Base-by-base conservation (phyloP, 345 rosid species). In the Dovyalis caffra region DNA sequence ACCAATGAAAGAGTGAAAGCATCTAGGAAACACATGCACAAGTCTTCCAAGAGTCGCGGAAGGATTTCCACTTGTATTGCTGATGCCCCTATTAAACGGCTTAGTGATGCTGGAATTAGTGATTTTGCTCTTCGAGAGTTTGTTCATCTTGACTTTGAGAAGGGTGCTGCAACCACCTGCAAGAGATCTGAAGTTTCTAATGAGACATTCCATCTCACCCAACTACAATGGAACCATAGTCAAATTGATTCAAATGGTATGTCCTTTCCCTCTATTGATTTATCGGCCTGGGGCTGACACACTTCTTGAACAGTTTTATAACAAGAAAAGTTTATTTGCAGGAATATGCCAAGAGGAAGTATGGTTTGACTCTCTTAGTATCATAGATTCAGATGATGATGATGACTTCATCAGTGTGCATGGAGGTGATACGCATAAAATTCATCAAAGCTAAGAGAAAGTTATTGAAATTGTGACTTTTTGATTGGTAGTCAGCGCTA, bases 341-440 rank as follows among this genome's bases (percentile, higher is more conserved):
- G 97, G 88, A 76, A 79, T 83, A 51, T 86, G 89, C 78, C 88
- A 87, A 57, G 97, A 92, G 69, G 97, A 92, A 76, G 90, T 88
- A 57, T 92, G 92, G 91, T 92, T 87, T 56, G 96, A 92, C 64
- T 87, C 96, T 0, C 86, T 90, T 67, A 92, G 97, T 76, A 83
- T 87, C 68, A 84, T 92, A 0, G 97, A 92, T 6, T 89, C 97
- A 66, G 96, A 89, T 47, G 89, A 94, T 29, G 97, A 92, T 62
- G 94, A 92, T 51, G 97, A 90, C 51, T 89, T 81, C 80, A 79
- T 73, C 66, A 83, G 88, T 64, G 85, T 89, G 38, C 85, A 76
- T 23, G 91, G 88, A 80, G 90, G 89, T 86, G 69, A 61, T n/a
- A 56, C 20, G 51, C 32, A 60, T 18, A 16, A 6, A 40, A 43